phyloP scores from a whole-genome alignment of 2,329 filamentous ascomycete species.

The Paradendryphiella salina region DNA sequence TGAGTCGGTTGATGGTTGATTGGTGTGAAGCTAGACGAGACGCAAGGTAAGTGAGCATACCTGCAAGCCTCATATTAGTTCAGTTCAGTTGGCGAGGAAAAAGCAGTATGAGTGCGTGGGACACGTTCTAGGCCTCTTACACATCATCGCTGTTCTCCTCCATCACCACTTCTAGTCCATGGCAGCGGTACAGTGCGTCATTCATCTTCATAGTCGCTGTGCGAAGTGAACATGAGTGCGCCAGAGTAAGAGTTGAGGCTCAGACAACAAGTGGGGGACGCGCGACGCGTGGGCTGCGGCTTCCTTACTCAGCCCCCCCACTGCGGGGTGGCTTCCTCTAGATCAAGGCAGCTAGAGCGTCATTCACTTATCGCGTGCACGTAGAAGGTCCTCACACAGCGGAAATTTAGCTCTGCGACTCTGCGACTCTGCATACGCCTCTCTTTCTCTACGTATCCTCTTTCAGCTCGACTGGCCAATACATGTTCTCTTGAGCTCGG shows the following conservation, averaged over 20 bases:
- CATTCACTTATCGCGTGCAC: constrained; percentile 20
- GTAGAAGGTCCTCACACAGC: background rate
- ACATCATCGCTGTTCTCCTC: constrained; percentile 18
- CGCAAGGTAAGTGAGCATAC: background rate
- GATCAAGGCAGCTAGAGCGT: constrained; percentile 26
- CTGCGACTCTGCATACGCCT: background rate
- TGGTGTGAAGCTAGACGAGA: constrained; percentile 31
- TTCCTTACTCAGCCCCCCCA: constrained; percentile 29
- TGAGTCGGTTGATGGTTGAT: constrained; percentile 27
- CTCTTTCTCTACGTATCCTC: background rate
- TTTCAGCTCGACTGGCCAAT: background rate
- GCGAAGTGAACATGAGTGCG: background rate
- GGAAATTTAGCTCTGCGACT: background rate
- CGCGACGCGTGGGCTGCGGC: constrained; percentile 8
- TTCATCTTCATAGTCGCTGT: constrained; percentile 4
- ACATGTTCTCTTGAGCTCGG: background rate
- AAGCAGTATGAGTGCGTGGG: constrained; percentile 8
- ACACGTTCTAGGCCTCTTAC: constrained; percentile 32
- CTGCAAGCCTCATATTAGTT: constrained; percentile 14
- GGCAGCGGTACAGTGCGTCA: constrained; percentile 7
- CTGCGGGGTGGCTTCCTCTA: constrained; percentile 25
- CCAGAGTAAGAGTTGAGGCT: background rate
- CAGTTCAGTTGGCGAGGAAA: background rate
- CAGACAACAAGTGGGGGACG: constrained; percentile 1
- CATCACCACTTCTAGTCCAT: constrained; percentile 5